Evolutionary conservation across 2,329 filamentous ascomycete species (phyloP).

Genomic region (Boeremia lycopersici): DNA sequence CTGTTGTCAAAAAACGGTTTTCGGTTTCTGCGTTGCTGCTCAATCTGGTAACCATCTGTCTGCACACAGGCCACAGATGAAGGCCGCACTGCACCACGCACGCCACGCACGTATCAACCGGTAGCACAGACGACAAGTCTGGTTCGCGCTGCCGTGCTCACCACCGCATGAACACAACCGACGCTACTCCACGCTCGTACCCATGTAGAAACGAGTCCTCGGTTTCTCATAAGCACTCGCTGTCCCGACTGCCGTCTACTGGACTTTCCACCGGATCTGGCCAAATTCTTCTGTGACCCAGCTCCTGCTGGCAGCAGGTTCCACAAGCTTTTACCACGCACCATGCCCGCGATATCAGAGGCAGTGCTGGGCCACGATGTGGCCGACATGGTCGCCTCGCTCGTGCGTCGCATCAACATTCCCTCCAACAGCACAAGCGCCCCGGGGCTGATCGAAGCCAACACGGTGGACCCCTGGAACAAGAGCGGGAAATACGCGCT

Average conservation of each 20-base stretch:
- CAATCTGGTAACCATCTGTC: conserved; percentile 8
- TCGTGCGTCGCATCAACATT: conserved; percentile 59
- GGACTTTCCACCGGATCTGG: conserved; percentile 11
- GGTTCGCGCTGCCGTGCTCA: conserved; percentile 34
- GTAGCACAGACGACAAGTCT: conserved; percentile 28
- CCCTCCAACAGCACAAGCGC: conserved; percentile 62
- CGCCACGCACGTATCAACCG: conserved; percentile 29
- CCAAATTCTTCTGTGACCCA: conserved; percentile 25
- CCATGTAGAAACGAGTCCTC: conserved; percentile 40
- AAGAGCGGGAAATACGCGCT: conserved; percentile 84
- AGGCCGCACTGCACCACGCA: conserved; percentile 32
- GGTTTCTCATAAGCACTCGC: conserved; percentile 30
- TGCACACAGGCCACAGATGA: conserved; percentile 11
- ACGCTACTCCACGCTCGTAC: conserved; percentile 30
- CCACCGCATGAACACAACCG: conserved; percentile 41
- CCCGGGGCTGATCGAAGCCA: conserved; percentile 61
- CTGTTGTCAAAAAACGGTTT: conserved; percentile 17
- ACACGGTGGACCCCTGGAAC: conserved; percentile 74
- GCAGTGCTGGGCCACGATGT: conserved; percentile 36
- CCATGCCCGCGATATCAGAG: conserved; percentile 45
- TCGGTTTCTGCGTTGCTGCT: background rate
- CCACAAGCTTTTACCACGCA: conserved; percentile 21
- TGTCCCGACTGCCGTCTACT: conserved; percentile 13
- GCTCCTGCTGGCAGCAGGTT: conserved; percentile 46
- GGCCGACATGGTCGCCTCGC: conserved; percentile 32